phyloP scores from a whole-genome alignment of 768 basidiomycete species.

The Rubroboletus satanas region DNA sequence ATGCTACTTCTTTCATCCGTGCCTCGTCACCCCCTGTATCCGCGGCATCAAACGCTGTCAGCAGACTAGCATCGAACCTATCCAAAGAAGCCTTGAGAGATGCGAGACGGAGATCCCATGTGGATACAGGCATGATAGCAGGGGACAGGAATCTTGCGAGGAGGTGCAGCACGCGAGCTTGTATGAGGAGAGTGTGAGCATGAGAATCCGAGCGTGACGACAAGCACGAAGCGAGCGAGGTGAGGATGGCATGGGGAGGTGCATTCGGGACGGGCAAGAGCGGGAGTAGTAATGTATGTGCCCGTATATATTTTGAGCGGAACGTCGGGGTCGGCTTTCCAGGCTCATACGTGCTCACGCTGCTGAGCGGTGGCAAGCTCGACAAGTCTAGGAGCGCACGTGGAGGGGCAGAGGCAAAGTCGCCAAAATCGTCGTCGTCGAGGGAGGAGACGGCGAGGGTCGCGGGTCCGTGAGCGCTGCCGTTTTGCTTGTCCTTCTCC shows the following conservation, averaged over 20 bases:
- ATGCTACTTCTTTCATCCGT: constrained; percentile 78
- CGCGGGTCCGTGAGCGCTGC: constrained; percentile 48
- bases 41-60: constrained; percentile 87
- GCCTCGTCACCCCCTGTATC: constrained; percentile 70
- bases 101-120: constrained; percentile 58
- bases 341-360: constrained; percentile 17
- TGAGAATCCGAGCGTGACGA: constrained; percentile 34
- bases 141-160: constrained; percentile 75
- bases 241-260: constrained; percentile 64
- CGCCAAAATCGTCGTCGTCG: constrained; percentile 85
- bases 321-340: constrained; percentile 32
- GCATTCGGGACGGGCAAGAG: constrained; percentile 55
- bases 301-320: constrained; percentile 61
- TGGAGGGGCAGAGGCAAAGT: constrained; percentile 57
- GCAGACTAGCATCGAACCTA: constrained; percentile 78
- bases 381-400: constrained; percentile 21
- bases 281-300: constrained; percentile 59
- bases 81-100: constrained; percentile 78
- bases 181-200: constrained; percentile 42
- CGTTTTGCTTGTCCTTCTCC: constrained; percentile 30
- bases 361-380: constrained; percentile 3
- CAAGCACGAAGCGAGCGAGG: constrained; percentile 43
- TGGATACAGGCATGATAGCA: constrained; percentile 62
- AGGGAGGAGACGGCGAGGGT: constrained; percentile 47
- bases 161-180: constrained; percentile 67